Base-by-base conservation (phyloP, 257 asterid genomes). In the Ligustrum vulgare region DNA sequence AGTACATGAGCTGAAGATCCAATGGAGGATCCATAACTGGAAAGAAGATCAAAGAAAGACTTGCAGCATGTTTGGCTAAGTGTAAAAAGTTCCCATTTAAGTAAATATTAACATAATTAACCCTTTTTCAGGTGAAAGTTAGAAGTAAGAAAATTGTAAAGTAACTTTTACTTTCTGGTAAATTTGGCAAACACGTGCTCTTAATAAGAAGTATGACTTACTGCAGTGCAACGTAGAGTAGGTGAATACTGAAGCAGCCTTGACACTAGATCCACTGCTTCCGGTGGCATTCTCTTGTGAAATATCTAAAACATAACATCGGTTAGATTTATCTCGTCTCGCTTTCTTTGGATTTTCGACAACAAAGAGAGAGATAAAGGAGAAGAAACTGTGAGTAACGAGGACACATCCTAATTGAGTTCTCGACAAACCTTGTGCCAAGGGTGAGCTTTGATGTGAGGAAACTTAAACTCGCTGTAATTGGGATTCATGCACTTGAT, bases 241-340 rank as follows among this genome's bases (percentile, higher is more conserved):
- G 98, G 98, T 32, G 98, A 93, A 74, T 93, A 93, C 69, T 89
- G 97, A 47, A 93, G 97, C 70, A 91, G 93, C 88, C 97, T 89
- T 25, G 97, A 93, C 8, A 91, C 94, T 18, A 93, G 80, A 86
- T 93, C 98, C 64, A 88, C 87, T n/a, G 96, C 97, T 80, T 93
- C 98, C 3, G 91, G 77, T 7, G 97, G 96, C 84, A 89, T 72
- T 83, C 92, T 86, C 80, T 90, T 89, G 23, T 84, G 79, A 72
- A 93, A 91, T 76, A 91, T 87, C 98, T 93, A 64, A 75, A 75
- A 69, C 34, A 25, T 1, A 75, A 72, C 33, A 41, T 69, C 8
- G n/a, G 76, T 15, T 60, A 70, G 37, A 56, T 67, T 70, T 33
- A 6, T 69, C 56, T 22, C 33, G 28, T 35, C 41, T 20, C 45